phyloP scores from a whole-genome alignment of 2,329 filamentous ascomycete species.

The Trichoderma lentiforme region DNA sequence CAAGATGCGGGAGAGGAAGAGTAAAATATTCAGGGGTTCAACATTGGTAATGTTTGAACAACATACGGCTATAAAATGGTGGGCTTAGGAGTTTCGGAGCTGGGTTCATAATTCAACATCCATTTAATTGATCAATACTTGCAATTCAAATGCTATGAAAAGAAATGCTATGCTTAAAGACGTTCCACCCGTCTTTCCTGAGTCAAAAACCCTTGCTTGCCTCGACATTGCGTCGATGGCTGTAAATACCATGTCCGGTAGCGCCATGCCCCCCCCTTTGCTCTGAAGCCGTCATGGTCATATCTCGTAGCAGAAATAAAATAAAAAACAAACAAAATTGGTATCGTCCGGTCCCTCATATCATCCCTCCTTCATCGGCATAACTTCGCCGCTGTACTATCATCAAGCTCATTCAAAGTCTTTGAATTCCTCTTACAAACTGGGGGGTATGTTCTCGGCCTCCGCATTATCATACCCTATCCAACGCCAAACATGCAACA shows the following conservation, averaged over 20 bases:
- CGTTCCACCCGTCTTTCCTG: not conserved
- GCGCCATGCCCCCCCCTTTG: not conserved
- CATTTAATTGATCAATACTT: conserved; percentile 12
- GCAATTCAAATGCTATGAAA: conserved; percentile 3
- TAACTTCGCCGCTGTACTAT: not conserved
- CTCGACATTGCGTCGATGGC: conserved; percentile 1
- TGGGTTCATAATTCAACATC: not conserved
- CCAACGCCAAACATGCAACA: conserved; percentile 26
- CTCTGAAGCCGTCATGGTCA: conserved; percentile 14
- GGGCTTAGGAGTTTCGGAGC: not conserved
- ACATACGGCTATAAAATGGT: not conserved
- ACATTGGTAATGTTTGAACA: not conserved
- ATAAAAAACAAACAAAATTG: not conserved
- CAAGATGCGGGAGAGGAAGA: not conserved
- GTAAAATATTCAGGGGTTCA: not conserved
- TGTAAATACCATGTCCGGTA: conserved; percentile 1
- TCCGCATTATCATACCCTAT: conserved; percentile 19
- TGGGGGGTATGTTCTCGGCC: not conserved
- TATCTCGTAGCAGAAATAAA: not conserved
- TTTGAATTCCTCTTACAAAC: not conserved
- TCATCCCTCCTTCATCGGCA: not conserved
- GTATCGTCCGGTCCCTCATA: not conserved
- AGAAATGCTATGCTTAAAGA: conserved; percentile 11
- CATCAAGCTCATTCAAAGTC: not conserved
- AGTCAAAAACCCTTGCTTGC: not conserved